Base-by-base conservation (phyloP, 208 protist species). In the Crithidia thermophila region DNA sequence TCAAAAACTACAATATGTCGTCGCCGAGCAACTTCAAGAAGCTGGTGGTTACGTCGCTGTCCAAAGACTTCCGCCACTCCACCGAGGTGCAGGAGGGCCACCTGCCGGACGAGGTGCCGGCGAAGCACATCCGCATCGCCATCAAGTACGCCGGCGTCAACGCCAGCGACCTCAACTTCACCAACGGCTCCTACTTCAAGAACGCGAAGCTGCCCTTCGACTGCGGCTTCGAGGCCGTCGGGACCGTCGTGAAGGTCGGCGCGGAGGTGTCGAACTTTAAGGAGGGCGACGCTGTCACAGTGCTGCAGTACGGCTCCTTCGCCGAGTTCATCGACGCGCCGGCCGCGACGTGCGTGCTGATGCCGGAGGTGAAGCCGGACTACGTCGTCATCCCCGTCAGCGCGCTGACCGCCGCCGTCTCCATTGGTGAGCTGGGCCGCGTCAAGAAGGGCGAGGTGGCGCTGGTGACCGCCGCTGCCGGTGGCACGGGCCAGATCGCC, bases 401-500 rank as follows among this genome's bases (percentile, higher is more conserved):
- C 63, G 87, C 84, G 13, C 64, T 85, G 43, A 95, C 90, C 13
- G 88, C 90, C 14, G 82, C 85, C 20, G 70, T 89, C 59, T 71
- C 87, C n/a, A 63, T 95, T 11, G 84, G 68, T 13, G 82, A 94
- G 43, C 31, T 69, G 27, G 77, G 67, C 20, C 47, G 51, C 21
- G 62, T 69, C 11, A 72, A 85, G 67, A 72, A 79, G 53, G 74
- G 70, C 51, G 77, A 90, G 33, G 40, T 92, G 2, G 87, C 89
- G 40, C 74, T 95, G 30, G 89, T 95, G 25, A 94, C 85, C 16
- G 90, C 93, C 0, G 94, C 94, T 0, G 87, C 86, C 3, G 94
- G 94, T 47, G 94, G 88, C 28, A 94, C 90, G 18, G 94, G 94
- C 11, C 84, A 88, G 28, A 87, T 94, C 43, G 88, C 90, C 25